These are phyloP conservation scores for Schizochytrium sp. DNA, from an alignment of 108 stramenopile species.

Conservation along the genomic window DNA sequence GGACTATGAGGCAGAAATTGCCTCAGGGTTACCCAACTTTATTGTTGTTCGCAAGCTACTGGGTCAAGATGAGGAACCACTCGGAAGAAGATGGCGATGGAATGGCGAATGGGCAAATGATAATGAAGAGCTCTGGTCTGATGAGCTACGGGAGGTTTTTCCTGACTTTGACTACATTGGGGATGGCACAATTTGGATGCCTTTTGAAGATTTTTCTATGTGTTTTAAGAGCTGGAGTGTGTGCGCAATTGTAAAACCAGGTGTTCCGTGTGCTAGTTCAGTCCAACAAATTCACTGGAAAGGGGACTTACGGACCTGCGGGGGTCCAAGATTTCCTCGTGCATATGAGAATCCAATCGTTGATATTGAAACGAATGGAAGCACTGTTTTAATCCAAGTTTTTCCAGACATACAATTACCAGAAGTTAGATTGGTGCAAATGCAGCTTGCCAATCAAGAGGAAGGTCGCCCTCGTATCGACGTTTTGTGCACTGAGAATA, in stretches of 20 bases:
- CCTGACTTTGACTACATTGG: neutral
- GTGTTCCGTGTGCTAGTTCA: neutral
- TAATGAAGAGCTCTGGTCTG: constrained; percentile 9
- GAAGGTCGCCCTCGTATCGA: neutral
- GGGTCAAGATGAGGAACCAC: neutral
- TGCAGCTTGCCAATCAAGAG: neutral
- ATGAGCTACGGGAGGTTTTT: neutral
- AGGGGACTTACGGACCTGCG: neutral
- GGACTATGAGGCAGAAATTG: neutral
- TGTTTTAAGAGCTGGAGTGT: neutral
- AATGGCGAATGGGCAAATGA: neutral
- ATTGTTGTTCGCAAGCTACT: neutral
- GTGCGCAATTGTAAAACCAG: neutral
- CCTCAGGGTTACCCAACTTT: neutral
- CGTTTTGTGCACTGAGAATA: neutral
- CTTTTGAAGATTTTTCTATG: neutral
- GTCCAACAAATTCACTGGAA: neutral
- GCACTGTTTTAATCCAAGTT: neutral
- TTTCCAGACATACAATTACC: neutral
- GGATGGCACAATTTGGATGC: constrained; percentile 23
- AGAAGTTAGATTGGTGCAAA: neutral
- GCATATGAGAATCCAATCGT: neutral
- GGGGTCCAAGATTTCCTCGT: neutral
- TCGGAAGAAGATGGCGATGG: constrained; percentile 1
- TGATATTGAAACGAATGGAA: neutral